Evolutionary conservation across 352 stramenopile species (phyloP).

Genomic region (Pythium scleroteichum): DNA sequence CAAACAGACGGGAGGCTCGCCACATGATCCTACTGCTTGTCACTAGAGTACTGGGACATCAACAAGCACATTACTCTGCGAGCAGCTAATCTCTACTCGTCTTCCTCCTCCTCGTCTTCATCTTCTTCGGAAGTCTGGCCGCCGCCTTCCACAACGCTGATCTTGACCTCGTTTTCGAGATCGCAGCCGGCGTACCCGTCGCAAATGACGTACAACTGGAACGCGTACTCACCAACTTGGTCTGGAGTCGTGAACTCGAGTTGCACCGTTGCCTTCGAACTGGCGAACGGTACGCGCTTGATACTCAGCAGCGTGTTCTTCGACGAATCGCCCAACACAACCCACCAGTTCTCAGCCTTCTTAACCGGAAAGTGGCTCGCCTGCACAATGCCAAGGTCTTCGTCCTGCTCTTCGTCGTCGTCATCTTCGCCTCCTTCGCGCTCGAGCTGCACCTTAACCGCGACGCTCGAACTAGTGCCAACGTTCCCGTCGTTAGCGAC

Average conservation of each 20-base stretch:
- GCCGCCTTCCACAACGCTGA: constrained; percentile 55
- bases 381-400: constrained; percentile 68
- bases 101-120: constrained; percentile 26
- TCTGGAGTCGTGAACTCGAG: constrained; percentile 97
- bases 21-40: too few species aligned
- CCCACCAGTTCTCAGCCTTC: constrained; percentile 99
- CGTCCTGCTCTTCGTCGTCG: constrained; percentile 59
- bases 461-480: constrained; percentile 88
- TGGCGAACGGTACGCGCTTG: constrained; percentile 95
- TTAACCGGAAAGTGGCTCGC: constrained; percentile 73
- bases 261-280: constrained; percentile 72
- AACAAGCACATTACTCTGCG: too few species aligned
- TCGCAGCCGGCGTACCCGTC: constrained; percentile 98
- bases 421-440: constrained; percentile 89
- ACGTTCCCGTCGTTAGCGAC: constrained; percentile 91
- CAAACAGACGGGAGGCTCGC: too few species aligned
- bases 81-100: constrained; percentile 16
- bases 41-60: too few species aligned
- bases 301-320: constrained; percentile 97
- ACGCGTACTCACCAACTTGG: constrained; percentile 91
- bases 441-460: constrained; percentile 88
- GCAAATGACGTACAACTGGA: constrained; percentile 99
- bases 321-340: constrained; percentile 95
- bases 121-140: constrained; percentile 32
- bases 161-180: constrained; percentile 94